These are phyloP conservation scores for Oidium heveae DNA, from an alignment of 2,329 filamentous ascomycete genomes.

Conservation along the genomic window DNA sequence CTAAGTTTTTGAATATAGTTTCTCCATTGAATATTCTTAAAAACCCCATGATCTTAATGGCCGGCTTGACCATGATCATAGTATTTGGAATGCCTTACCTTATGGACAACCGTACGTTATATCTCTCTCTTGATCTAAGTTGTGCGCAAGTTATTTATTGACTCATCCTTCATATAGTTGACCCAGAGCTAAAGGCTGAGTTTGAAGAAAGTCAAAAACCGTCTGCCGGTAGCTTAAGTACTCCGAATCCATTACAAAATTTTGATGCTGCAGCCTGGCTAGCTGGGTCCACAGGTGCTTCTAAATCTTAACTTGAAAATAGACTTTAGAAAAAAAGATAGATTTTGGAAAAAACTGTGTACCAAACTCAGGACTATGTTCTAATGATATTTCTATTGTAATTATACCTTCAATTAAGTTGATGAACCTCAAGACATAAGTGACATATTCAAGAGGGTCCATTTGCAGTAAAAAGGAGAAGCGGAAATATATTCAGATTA, in stretches of 20 bases:
- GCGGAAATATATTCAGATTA: no score
- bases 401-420: no score
- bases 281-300: conserved; percentile 22
- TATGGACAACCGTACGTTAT: conserved; percentile 69
- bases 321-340: no score
- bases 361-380: no score
- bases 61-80: conserved; percentile 53
- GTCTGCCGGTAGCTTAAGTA: conserved; percentile 31
- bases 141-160: conserved; percentile 1
- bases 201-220: conserved; percentile 75
- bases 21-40: conserved; percentile 63
- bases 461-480: no score
- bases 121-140: background rate
- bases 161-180: conserved; percentile 35
- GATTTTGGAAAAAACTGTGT: no score
- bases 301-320: background rate
- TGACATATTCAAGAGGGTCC: no score
- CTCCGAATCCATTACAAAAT: conserved; percentile 25
- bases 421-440: no score
- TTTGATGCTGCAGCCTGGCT: conserved; percentile 46
- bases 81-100: conserved; percentile 88
- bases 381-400: no score
- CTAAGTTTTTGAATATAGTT: conserved; percentile 22
- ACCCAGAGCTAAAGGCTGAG: conserved; percentile 81
- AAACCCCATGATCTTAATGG: conserved; percentile 93